Evolutionary conservation across 2,329 filamentous ascomycete genomes (phyloP).

Genomic region (Esteya vermicola): DNA sequence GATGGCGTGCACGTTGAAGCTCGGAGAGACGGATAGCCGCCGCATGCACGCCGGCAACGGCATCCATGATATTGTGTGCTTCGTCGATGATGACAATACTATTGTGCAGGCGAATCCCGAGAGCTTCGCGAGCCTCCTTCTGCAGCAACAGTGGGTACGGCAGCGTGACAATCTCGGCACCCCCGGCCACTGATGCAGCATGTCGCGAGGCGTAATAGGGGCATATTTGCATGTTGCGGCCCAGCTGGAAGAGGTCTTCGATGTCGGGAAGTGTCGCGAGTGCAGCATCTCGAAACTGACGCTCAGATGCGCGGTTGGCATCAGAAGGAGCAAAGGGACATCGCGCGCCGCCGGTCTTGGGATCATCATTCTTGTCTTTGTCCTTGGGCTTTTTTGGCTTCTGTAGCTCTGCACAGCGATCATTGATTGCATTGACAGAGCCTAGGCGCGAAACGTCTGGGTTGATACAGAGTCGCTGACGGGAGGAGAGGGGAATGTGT

Average conservation of each 20-base stretch:
- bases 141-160: slow-evolving; percentile 87
- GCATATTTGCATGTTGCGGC: slow-evolving; percentile 67
- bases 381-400: slow-evolving; percentile 43
- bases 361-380: slow-evolving; percentile 33
- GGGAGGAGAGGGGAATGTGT: slow-evolving; percentile 69
- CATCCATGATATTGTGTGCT: slow-evolving; percentile 95
- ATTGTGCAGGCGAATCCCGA: slow-evolving; percentile 71
- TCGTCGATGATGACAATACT: slow-evolving; percentile 95
- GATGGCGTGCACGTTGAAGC: slow-evolving; percentile 55
- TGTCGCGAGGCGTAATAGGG: slow-evolving; percentile 92
- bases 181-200: slow-evolving; percentile 64
- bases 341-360: background rate
- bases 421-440: slow-evolving; percentile 73
- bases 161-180: slow-evolving; percentile 79
- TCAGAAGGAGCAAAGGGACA: slow-evolving; percentile 70
- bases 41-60: slow-evolving; percentile 76
- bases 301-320: slow-evolving; percentile 55
- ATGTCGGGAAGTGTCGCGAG: slow-evolving; percentile 83
- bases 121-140: slow-evolving; percentile 70
- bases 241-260: slow-evolving; percentile 71
- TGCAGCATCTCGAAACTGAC: slow-evolving; percentile 73
- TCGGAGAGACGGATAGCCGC: slow-evolving; percentile 61
- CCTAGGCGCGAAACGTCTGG: slow-evolving; percentile 59
- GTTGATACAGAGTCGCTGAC: slow-evolving; percentile 86
- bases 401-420: slow-evolving; percentile 81